Base-by-base conservation (phyloP, 306 rosid genomes). In the Rosa lucieae region DNA sequence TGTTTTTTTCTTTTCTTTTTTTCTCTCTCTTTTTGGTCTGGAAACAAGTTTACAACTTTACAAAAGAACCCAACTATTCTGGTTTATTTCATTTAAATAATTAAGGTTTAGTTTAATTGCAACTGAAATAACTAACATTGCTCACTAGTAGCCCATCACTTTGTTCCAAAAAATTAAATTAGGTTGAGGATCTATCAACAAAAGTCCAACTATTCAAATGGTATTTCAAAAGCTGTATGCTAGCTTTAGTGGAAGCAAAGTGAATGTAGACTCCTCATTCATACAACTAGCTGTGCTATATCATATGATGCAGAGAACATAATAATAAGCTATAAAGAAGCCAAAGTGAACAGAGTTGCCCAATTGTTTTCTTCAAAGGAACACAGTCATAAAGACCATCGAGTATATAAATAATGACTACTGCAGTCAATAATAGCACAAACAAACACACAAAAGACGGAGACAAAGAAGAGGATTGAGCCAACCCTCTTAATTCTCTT, bases 371-470 rank as follows among this genome's bases (percentile, higher is more conserved):
- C 51, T 65, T 80, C 72, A 84, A 72, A 70, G 82, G 67, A 81
- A 51, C 86, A 89, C 59, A 77, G 84, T 85, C 84, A 80, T 85
- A 84, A 82, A 74, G 61, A 55, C 55, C 84, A 78, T 70, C 59
- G 72, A 40, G 68, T 77, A 75, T 68, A 52, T 75, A 71, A 48
- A 84, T 65, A 63, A 53, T 53, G 39, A 63, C 81, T 80, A 77
- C 75, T 32, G 35, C 55, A 81, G 80, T 79, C 78, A 75, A 77
- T 78, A 78, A 68, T 18, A 72, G 42, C 77, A 84, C 82, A 74
- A 21, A 52, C 82, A 70, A 53, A 76, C 72, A 70, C 61, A 74
- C 79, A 43, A 10, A 72, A 44, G 42, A 21, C 10, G 13, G 71
- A 65, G 49, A 75, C 20, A n/a, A 39, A 51, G 58, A 52, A 79